phyloP scores from a whole-genome alignment of 768 basidiomycete species.

The Collybia mongolica region DNA sequence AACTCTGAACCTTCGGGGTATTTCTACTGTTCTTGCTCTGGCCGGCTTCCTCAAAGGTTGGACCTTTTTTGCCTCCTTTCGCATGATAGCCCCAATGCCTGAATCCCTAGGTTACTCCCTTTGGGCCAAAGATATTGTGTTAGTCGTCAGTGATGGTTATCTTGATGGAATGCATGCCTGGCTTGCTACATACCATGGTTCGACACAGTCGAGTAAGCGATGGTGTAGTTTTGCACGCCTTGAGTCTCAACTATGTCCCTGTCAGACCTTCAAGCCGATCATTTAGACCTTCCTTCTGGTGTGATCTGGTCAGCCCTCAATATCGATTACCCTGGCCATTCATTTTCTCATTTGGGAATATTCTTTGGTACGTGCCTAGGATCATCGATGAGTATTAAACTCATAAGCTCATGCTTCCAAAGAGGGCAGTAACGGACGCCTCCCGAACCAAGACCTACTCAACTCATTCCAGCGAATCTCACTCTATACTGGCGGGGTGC shows the following conservation, averaged over 20 bases:
- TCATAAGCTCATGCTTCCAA: conserved; percentile 3
- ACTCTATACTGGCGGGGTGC: conserved; percentile 70
- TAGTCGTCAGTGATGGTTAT: conserved; percentile 87
- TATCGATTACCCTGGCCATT: conserved; percentile 96
- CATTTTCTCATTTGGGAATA: conserved; percentile 93
- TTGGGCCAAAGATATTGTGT: conserved; percentile 94
- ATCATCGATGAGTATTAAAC: neutral
- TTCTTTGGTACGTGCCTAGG: conserved; percentile 83
- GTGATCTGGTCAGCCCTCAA: conserved; percentile 95
- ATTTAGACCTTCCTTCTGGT: conserved; percentile 68
- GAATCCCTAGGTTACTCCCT: conserved; percentile 65
- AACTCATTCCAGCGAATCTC: conserved; percentile 80
- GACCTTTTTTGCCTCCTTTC: conserved; percentile 11
- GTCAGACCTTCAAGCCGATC: conserved; percentile 65
- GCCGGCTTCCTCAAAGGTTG: conserved; percentile 82
- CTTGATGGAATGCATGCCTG: conserved; percentile 93
- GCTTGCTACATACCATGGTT: conserved; percentile 80
- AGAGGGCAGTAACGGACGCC: conserved; percentile 95
- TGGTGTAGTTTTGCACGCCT: neutral
- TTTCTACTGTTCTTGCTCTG: conserved; percentile 83
- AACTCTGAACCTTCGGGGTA: conserved; percentile 78
- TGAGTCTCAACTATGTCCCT: neutral
- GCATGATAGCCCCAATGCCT: conserved; percentile 1
- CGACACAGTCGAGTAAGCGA: conserved; percentile 57
- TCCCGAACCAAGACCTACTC: conserved; percentile 94